These are phyloP conservation scores for Cercospora beticola DNA, from an alignment of 2,329 filamentous ascomycete species.

Conservation along the genomic window DNA sequence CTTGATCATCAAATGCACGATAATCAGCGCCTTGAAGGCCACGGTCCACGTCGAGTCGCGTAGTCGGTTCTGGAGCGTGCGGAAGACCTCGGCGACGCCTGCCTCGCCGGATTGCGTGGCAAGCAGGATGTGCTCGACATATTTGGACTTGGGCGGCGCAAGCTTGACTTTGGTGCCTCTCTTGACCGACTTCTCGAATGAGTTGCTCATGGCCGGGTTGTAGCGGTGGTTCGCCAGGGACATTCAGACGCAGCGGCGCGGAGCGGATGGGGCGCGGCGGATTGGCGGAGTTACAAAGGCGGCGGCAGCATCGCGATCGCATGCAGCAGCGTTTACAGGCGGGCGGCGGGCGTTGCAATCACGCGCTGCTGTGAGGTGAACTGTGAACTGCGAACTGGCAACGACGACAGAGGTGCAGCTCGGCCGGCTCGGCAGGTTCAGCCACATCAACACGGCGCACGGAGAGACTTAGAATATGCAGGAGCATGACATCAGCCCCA, in stretches of 20 bases:
- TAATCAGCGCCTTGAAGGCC: constrained; percentile 95
- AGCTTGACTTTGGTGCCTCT: constrained; percentile 94
- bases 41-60: constrained; percentile 99
- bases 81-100: constrained; percentile 92
- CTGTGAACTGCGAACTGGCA: background rate
- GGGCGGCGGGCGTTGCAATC: background rate
- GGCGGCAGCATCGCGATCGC: background rate
- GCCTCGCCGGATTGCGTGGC: constrained; percentile 93
- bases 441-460: background rate
- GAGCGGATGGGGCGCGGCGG: background rate
- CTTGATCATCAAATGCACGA: constrained; percentile 94
- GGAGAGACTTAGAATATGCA: background rate
- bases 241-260: constrained; percentile 13
- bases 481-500: background rate
- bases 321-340: background rate
- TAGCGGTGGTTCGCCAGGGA: constrained; percentile 19
- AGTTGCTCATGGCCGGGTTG: constrained; percentile 65
- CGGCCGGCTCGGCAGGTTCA: background rate
- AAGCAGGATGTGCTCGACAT: constrained; percentile 96
- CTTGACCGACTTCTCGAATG: constrained; percentile 98
- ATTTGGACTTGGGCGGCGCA: constrained; percentile 96
- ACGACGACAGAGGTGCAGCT: background rate
- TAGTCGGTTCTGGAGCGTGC: constrained; percentile 81
- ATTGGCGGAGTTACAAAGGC: background rate
- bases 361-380: background rate